Evolutionary conservation across 768 basidiomycete species (phyloP), one percentile per base, ranked within the genome.

Genomic region (Cyathus striatus): DNA sequence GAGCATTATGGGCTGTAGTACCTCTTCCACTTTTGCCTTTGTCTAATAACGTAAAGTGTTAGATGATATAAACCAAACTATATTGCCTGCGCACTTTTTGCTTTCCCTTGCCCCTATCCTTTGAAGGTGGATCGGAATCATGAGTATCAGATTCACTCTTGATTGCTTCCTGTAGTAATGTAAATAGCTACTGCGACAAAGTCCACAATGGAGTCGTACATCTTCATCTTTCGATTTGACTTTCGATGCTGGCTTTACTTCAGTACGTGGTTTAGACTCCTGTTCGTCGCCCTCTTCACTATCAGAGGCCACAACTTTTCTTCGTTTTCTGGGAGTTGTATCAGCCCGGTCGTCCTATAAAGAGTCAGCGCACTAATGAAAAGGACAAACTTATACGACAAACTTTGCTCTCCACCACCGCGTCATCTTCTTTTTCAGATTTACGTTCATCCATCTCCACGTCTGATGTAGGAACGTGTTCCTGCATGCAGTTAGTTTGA

Each of bases 381-480:
- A 18, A 21, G 10, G 17, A 7, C 10, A 14, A 21, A 10, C 7
- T 18, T 37, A n/a, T 37, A n/a, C 36, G 10, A 7, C 14, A n/a
- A n/a, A n/a, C 36, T 37, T 37, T 37, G 14, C 10, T 37, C 17
- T 9, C 36, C 10, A 18, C 10, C 22, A 7, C 38, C 21, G 38
- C 38, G 6, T 41, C 18, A 12, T 48, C 20, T 23, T 40, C 33
- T 37, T 30, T 30, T n/a, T 30, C n/a, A 30, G 27, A n/a, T n/a
- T 30, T n/a, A 30, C 20, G 4, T 14, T 42, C 34, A 23, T 48
- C 45, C 34, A 30, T 55, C 38, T 70, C 70, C 25, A 63, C 55
- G 47, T 73, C 73, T 1, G 73, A 75, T 9, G 64, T 57, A 13
- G 61, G 55, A 36, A 75, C 58, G 46, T 50, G 51, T 45, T 49